Evolutionary conservation across 106 monocot species (phyloP), one percentile per base, ranked within the genome.

Genomic region (Dioscorea alata): DNA sequence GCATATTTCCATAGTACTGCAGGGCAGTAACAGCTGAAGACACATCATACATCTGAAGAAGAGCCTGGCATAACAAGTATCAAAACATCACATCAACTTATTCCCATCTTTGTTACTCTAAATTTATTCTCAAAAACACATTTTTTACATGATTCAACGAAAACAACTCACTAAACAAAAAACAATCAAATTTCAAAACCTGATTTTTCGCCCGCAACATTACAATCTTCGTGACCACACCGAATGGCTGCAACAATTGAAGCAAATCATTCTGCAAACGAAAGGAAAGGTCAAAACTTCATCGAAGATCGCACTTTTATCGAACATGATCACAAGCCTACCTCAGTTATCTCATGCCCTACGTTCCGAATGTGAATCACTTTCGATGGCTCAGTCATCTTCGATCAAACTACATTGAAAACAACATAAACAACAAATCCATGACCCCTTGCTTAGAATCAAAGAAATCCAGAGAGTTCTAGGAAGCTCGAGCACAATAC

Each of bases 321-420:
- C 10, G 5, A 6, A 2, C 5, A 10, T 42, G 10, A 42, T 42
- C 10, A 42, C 42, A 42, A 34, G 16, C 35, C 17, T 34, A 88
- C 94, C 85, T 95, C 91, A 18, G 88, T 63, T 50, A 95, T 88
- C 33, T 95, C 94, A 35, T 83, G 88, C 23, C 94, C 94, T 53
- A 95, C 94, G 48, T 95, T 95, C 19, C 94, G 90, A 48, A 95
- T 75, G 60, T 95, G 94, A 66, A 95, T 91, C 31, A 95, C 94
- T 50, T 95, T 95, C 6, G 94, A 91, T 6, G 94, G 85, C 72
- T 91, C 94, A 70, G 85, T 64, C 94, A 95, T 95, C 69, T 50
- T 69, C 42, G 42, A 42, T 6, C 42, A 42, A 42, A 0, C 42
- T 50, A 21, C 52, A 20, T n/a, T 15, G 12, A 54, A 18, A 54